phyloP scores from a whole-genome alignment of 345 rosid species.

The Linum usitatissimum region DNA sequence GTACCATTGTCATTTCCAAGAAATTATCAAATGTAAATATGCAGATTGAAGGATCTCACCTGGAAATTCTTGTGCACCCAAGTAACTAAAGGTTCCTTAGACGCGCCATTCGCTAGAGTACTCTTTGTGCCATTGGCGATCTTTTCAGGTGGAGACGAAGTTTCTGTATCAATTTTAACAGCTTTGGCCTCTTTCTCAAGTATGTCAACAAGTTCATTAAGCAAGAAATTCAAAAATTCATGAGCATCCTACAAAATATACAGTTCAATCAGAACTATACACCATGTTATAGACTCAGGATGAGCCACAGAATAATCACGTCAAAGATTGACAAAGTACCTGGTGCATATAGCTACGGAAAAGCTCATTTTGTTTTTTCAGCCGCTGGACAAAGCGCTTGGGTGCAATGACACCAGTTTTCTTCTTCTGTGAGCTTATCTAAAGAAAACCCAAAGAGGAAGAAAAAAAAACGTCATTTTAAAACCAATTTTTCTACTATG shows the following conservation, averaged over 20 bases:
- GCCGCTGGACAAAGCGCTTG: constrained; percentile 91
- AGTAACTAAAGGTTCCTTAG: constrained; percentile 81
- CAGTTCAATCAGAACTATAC: neutral
- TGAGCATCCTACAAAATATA: constrained; percentile 74
- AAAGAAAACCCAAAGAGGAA: constrained; percentile 8
- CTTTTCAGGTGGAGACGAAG: constrained; percentile 69
- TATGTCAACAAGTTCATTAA: constrained; percentile 96
- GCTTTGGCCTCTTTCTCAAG: constrained; percentile 93
- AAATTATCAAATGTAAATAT: neutral
- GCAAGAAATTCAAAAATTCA: constrained; percentile 90
- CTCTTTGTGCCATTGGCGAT: constrained; percentile 56
- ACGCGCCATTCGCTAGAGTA: constrained; percentile 60
- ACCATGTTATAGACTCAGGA: neutral
- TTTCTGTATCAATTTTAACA: constrained; percentile 63
- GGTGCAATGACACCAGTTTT: constrained; percentile 99
- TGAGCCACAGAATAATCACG: neutral
- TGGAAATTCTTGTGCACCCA: constrained; percentile 99
- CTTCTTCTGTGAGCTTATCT: constrained; percentile 99
- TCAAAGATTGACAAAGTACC: constrained; percentile 29
- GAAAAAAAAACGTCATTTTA: neutral
- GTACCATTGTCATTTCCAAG: neutral
- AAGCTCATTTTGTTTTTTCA: constrained; percentile 98
- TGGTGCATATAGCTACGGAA: constrained; percentile 99
- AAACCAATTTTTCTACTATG: neutral
- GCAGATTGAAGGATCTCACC: constrained; percentile 26